Evolutionary conservation across 192 early-diverging fungal species (phyloP).

Genomic region (Coemansia guatemalensis): DNA sequence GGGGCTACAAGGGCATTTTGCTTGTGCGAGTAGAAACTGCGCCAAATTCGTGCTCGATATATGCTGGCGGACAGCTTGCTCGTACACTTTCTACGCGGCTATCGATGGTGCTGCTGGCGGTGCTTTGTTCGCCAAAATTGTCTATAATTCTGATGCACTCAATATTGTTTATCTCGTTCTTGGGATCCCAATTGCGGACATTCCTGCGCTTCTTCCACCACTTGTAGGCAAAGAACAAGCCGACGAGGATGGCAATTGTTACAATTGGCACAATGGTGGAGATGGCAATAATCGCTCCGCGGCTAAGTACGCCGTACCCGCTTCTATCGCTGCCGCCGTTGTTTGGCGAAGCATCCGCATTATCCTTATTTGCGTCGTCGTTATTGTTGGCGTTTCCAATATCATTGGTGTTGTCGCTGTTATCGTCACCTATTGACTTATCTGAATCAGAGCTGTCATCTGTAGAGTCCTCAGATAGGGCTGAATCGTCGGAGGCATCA

Average conservation of each 20-base stretch:
- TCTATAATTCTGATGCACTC: constrained; percentile 42
- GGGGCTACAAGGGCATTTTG: neutral
- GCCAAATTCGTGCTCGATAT: neutral
- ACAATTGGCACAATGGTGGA: constrained; percentile 29
- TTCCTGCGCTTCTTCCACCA: constrained; percentile 41
- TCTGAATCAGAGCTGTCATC: neutral
- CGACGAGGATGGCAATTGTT: constrained; percentile 30
- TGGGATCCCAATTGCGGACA: constrained; percentile 39
- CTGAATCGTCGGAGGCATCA: neutral
- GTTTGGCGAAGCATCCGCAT: neutral
- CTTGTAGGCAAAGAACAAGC: constrained; percentile 40
- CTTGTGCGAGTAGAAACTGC: constrained; percentile 3
- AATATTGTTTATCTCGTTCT: constrained; percentile 37
- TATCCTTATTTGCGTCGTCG: neutral
- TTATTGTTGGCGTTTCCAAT: neutral
- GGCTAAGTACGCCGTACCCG: constrained; percentile 22
- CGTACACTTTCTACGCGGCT: neutral
- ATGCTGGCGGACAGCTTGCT: neutral
- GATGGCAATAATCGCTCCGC: constrained; percentile 32
- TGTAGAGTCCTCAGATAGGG: neutral
- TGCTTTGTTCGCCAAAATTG: constrained; percentile 1
- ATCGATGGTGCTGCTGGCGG: neutral
- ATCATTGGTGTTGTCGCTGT: constrained; percentile 3
- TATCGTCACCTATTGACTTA: neutral
- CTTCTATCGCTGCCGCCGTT: neutral